phyloP scores from a whole-genome alignment of 495 filamentous ascomycete genomes.

The Xylaria curta region DNA sequence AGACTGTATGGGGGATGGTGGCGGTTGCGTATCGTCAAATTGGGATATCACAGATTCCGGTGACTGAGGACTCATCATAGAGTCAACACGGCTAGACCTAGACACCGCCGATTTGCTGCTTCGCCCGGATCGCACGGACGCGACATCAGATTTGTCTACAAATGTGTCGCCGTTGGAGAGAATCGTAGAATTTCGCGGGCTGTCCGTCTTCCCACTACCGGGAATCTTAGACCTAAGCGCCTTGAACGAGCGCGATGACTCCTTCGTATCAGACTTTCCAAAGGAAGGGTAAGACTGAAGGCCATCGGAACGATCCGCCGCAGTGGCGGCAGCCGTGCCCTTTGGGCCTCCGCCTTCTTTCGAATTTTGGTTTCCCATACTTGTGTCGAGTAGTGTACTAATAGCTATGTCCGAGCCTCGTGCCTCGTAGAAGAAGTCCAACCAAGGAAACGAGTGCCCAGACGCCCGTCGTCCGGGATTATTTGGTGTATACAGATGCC shows the following conservation, averaged over 20 bases:
- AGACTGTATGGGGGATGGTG: slow-evolving; percentile 88
- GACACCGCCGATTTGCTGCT: slow-evolving; percentile 59
- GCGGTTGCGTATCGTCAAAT: slow-evolving; percentile 68
- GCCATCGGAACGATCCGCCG: slow-evolving; percentile 43
- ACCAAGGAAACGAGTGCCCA: slow-evolving; percentile 40
- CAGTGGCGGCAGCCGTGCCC: slow-evolving; percentile 43
- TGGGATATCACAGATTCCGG: slow-evolving; percentile 49
- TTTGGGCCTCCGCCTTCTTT: slow-evolving; percentile 66
- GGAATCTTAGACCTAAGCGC: slow-evolving; percentile 69
- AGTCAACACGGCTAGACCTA: slow-evolving; percentile 45
- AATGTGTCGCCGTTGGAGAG: slow-evolving; percentile 64
- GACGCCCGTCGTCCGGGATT: slow-evolving; percentile 47
- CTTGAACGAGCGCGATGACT: slow-evolving; percentile 89
- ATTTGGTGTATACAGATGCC: slow-evolving; percentile 45
- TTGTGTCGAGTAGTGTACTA: slow-evolving; percentile 26
- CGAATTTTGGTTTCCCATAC: slow-evolving; percentile 93
- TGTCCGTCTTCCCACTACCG: slow-evolving; percentile 69
- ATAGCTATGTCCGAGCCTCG: slow-evolving; percentile 25
- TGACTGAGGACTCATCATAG: slow-evolving; percentile 42
- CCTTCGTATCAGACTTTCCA: slow-evolving; percentile 91
- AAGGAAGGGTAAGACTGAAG: slow-evolving; percentile 89
- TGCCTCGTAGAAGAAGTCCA: slow-evolving; percentile 26
- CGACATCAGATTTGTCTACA: slow-evolving; percentile 73
- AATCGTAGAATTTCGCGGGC: slow-evolving; percentile 76
- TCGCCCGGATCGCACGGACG: slow-evolving; percentile 71